Base-by-base conservation (phyloP, 225 moss, liverwort and hornwort genomes). In the Pseudoscleropodium purum region DNA sequence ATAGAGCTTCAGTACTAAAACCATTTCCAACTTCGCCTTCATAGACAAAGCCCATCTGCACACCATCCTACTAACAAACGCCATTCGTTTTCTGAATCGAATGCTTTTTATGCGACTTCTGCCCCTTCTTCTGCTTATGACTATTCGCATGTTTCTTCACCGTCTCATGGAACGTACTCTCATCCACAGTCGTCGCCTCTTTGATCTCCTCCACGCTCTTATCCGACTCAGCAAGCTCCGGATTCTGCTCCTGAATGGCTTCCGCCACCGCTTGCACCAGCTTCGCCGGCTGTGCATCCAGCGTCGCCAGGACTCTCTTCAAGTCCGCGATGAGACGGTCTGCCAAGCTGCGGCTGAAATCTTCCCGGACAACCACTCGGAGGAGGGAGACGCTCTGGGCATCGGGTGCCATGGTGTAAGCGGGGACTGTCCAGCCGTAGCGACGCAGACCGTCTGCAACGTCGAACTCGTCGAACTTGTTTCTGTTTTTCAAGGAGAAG, bases 351-450 rank as follows among this genome's bases (percentile, higher is more conserved):
- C 95, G 97, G 84, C 97, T 95, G 66, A 98, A 98, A 87, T 97
- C 98, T 84, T 98, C 97, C 47, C 98, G 94, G 70, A 98, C 92
- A 33, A 98, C 98, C 49, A 97, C 94, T 31, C 98, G 95, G 86
- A 98, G 84, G 49, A 98, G 94, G 12, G 84, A 70, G 36, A 97
- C 56, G 6, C 93, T 64, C 81, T 96, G 84, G 7, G 97, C 97
- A 39, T 98, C 82, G 33, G 96, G 95, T 3, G 98, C 98, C 98
- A 98, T 98, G 34, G 97, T 97, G 87, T 98, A 98, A 12, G 98
- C 98, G 12, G 98, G 97, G 65, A 98, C 97, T 26, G 94, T 97
- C 98, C 98, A 98, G 15, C 98, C 98, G 67, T 75, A 90, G 36
- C 76, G 87, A 24, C 98, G 95, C 34, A 98, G 94, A 26, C 92